Percentiles rank a stretch among this genome's conserved stretches.
phyloP scores from a whole-genome alignment of 306 rosid genomes.

The Abrus precatorius region DNA sequence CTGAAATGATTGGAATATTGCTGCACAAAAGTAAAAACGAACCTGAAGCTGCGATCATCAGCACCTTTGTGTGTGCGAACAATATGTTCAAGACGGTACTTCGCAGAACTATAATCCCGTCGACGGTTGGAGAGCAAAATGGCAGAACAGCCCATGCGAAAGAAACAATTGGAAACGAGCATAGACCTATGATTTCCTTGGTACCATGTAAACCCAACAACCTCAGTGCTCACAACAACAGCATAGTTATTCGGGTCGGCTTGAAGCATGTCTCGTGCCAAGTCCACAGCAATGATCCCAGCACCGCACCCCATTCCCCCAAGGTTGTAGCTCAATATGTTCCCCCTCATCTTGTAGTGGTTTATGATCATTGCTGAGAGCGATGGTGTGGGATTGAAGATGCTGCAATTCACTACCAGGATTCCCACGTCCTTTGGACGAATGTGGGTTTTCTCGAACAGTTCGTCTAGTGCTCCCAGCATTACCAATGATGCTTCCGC shows the following conservation, averaged over 20 bases:
- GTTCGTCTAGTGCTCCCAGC: slow-evolving; percentile 95
- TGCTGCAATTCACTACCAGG: slow-evolving; percentile 91
- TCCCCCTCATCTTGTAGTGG: slow-evolving; percentile 98
- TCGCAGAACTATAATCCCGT: slow-evolving; percentile 74
- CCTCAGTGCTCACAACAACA: slow-evolving; percentile 90
- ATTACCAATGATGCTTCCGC: slow-evolving; percentile 86
- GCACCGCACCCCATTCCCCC: slow-evolving; percentile 99
- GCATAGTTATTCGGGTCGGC: slow-evolving; percentile 86
- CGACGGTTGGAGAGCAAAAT: slow-evolving; percentile 88
- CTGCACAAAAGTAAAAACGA: no score
- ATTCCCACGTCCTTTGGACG: slow-evolving; percentile 90
- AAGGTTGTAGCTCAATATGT: slow-evolving; percentile 86
- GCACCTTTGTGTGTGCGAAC: slow-evolving; percentile 98
- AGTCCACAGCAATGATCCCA: slow-evolving; percentile 81
- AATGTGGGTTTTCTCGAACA: slow-evolving; percentile 79
- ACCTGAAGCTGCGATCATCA: slow-evolving; percentile 95
- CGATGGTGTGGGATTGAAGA: slow-evolving; percentile 96
- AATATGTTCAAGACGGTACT: slow-evolving; percentile 89
- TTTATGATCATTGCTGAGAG: slow-evolving; percentile 96
- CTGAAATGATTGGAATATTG: no score
- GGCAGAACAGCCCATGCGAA: slow-evolving; percentile 97
- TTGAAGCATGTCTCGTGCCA: slow-evolving; percentile 89
- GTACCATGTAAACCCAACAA: slow-evolving; percentile 92
- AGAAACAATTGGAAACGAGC: slow-evolving; percentile 88
- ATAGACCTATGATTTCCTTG: slow-evolving; percentile 85